These are phyloP conservation scores for Beauveria sp. DNA, from an alignment of 2,329 filamentous ascomycete species.

Conservation along the genomic window DNA sequence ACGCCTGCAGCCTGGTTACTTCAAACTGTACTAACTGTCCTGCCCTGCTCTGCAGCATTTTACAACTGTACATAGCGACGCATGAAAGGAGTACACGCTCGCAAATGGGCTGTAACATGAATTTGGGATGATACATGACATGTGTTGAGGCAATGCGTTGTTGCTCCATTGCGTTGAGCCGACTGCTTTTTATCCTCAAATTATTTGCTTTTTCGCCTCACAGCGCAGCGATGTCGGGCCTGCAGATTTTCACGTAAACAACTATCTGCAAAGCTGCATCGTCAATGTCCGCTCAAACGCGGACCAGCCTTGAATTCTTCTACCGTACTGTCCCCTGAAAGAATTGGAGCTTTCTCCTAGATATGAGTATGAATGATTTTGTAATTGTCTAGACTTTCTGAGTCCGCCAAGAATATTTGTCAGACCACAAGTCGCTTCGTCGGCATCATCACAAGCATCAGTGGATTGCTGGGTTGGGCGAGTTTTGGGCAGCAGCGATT, in stretches of 20 bases:
- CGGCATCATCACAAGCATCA: background rate
- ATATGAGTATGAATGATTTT: too few relatives aligned
- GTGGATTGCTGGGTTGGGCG: background rate
- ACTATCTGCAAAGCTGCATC: background rate
- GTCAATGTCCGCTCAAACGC: background rate
- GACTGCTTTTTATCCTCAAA: too few relatives aligned
- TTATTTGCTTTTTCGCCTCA: background rate
- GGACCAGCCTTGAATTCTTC: background rate
- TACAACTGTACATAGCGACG: constrained; percentile 10
- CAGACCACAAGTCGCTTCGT: too few relatives aligned
- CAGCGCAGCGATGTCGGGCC: background rate
- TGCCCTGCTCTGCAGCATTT: background rate
- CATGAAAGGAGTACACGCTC: background rate
- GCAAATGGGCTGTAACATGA: background rate
- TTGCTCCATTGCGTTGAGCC: too few relatives aligned
- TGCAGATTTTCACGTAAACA: too few relatives aligned
- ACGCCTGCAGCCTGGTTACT: constrained; percentile 29
- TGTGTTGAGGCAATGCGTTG: background rate
- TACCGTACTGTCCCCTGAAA: background rate
- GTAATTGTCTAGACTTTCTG: background rate
- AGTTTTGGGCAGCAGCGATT: constrained; percentile 3
- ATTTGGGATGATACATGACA: background rate
- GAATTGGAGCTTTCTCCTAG: too few relatives aligned
- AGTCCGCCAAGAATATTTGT: too few relatives aligned
- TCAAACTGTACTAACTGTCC: constrained; percentile 24